Evolutionary conservation across 441 rosid genomes (phyloP).

Genomic region (Pelargonium australe): DNA sequence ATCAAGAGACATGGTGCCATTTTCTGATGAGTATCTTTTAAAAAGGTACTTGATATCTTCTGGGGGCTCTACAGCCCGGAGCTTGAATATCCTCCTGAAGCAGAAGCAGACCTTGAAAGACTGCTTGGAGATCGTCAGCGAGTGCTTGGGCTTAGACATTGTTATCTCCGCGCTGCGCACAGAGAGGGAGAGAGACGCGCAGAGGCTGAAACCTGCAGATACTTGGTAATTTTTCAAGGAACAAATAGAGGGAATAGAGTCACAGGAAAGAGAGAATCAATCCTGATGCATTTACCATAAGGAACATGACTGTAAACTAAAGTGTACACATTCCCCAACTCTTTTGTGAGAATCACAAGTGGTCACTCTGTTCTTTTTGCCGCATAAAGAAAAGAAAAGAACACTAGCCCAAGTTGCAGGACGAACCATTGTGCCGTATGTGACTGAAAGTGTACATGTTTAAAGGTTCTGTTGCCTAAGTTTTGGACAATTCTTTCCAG

Average conservation of each 20-base stretch:
- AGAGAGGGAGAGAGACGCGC: not conserved
- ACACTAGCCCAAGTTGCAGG: not conserved
- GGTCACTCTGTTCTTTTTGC: not conserved
- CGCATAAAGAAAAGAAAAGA: not conserved
- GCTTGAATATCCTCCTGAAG: slow-evolving; percentile 51
- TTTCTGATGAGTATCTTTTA: slow-evolving; percentile 36
- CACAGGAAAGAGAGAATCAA: not conserved
- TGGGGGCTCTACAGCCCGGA: slow-evolving; percentile 48
- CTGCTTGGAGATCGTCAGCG: slow-evolving; percentile 25
- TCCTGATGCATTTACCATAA: not conserved
- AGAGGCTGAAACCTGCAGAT: not conserved
- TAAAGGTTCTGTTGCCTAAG: too few relatives aligned
- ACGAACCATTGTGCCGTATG: too few relatives aligned
- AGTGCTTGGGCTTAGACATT: not conserved
- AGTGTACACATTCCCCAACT: not conserved
- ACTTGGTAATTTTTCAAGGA: not conserved
- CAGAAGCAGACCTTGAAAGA: slow-evolving; percentile 48
- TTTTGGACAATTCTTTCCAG: too few relatives aligned
- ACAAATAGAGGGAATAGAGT: slow-evolving; percentile 3
- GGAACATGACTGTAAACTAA: not conserved
- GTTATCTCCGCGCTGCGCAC: not conserved
- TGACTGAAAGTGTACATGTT: too few relatives aligned
- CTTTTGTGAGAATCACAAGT: not conserved
- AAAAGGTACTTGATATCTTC: slow-evolving; percentile 43
- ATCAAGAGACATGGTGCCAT: slow-evolving; percentile 44